Percentiles rank a stretch among this genome's conserved stretches.
phyloP scores from a whole-genome alignment of 2,329 filamentous ascomycete species.

The Fusarium coicis region DNA sequence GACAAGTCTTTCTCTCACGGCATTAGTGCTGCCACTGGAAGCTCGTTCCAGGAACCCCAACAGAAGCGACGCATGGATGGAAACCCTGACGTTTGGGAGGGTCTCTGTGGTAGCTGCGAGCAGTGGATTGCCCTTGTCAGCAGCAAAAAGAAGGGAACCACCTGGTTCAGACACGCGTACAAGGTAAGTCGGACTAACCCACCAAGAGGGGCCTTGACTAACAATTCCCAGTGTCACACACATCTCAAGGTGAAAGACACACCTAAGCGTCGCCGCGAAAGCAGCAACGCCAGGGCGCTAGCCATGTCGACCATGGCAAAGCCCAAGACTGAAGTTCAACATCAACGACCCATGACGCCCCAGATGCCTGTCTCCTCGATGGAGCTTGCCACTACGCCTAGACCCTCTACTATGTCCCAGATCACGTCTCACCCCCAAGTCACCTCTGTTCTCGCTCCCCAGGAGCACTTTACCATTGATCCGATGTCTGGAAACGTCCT shows the following conservation, averaged over 20 bases:
- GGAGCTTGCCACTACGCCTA: conserved; percentile 40
- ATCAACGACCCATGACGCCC: conserved; percentile 49
- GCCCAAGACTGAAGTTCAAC: conserved; percentile 58
- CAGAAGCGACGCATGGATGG: conserved; percentile 81
- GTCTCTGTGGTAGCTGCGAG: conserved; percentile 79
- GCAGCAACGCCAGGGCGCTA: conserved; percentile 60
- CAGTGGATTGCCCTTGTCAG: conserved; percentile 85
- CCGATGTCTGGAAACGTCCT: conserved; percentile 42
- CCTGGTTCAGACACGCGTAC: conserved; percentile 90
- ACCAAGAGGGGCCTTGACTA: conserved; percentile 14
- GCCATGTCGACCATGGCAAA: conserved; percentile 58
- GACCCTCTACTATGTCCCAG: conserved; percentile 44
- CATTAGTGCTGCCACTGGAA: conserved; percentile 83
- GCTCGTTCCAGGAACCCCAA: conserved; percentile 80
- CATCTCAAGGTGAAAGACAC: conserved; percentile 78
- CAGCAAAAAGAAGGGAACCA: conserved; percentile 92
- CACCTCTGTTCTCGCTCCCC: conserved; percentile 31
- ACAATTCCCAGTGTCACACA: conserved; percentile 69
- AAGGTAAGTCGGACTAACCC: conserved; percentile 67
- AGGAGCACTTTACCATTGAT: conserved; percentile 33
- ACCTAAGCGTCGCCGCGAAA: conserved; percentile 74
- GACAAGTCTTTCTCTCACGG: conserved; percentile 92
- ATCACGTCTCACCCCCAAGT: conserved; percentile 45
- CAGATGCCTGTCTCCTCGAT: conserved; percentile 41
- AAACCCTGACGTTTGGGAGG: conserved; percentile 85